Percentiles rank a stretch among this genome's conserved stretches.
Conservation (phyloP, 2,329 filamentous ascomycete species). For the Alternaria metachromatica region DNA sequence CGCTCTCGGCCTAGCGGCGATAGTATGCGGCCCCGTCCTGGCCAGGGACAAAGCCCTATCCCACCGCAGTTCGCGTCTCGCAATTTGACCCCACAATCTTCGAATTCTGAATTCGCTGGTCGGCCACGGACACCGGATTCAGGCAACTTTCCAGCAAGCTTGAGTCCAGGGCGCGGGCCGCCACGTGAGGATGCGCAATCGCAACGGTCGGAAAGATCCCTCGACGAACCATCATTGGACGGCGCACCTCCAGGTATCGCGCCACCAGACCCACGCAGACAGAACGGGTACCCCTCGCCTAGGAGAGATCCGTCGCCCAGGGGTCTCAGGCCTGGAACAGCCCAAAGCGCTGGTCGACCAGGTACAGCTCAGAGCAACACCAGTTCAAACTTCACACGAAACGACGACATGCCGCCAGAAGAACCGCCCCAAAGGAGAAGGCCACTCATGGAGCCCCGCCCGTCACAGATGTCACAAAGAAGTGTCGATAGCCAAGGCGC, state of each 20-base stretch:
- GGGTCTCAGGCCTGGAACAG: slow-evolving; percentile 42
- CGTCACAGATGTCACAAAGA: slow-evolving; percentile 34
- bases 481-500: slow-evolving; percentile 33
- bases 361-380: slow-evolving; percentile 46
- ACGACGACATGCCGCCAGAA: slow-evolving; percentile 37
- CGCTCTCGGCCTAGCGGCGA: slow-evolving; percentile 46
- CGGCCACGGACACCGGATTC: slow-evolving; percentile 45
- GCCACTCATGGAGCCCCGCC: slow-evolving; percentile 67
- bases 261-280: slow-evolving; percentile 35
- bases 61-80: slow-evolving; percentile 38
- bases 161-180: slow-evolving; percentile 37
- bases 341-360: slow-evolving; percentile 42
- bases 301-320: slow-evolving; percentile 42
- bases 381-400: slow-evolving; percentile 38
- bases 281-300: slow-evolving; percentile 36
- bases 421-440: slow-evolving; percentile 66
- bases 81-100: slow-evolving; percentile 50
- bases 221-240: slow-evolving; percentile 36
- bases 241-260: slow-evolving; percentile 25
- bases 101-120: slow-evolving; percentile 44
- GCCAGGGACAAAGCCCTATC: slow-evolving; percentile 40
- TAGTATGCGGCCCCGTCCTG: slow-evolving; percentile 41
- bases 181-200: slow-evolving; percentile 41
- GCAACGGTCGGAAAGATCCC: slow-evolving; percentile 36
- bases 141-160: slow-evolving; percentile 27